Conservation (phyloP, 2,329 filamentous ascomycete species). For the Capronia americana region DNA sequence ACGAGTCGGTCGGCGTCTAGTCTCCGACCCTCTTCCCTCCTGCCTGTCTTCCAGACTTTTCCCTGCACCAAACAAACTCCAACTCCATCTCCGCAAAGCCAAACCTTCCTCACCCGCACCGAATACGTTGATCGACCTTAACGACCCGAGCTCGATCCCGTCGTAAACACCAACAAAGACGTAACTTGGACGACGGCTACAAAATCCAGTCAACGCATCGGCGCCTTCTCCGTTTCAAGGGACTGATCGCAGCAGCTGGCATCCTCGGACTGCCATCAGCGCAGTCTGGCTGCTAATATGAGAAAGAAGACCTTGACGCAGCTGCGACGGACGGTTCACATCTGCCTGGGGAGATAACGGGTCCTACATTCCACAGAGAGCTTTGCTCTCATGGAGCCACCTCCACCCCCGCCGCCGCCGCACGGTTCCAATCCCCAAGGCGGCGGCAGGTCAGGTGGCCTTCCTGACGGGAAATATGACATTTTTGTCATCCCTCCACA, state of each 20-base stretch:
- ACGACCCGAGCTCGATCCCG: background rate
- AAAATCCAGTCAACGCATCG: constrained; percentile 20
- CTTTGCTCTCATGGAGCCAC: constrained; percentile 51
- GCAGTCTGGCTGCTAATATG: constrained; percentile 31
- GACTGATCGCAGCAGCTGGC: constrained; percentile 14
- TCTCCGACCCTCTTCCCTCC: background rate
- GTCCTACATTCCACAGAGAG: constrained; percentile 23
- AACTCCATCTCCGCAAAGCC: background rate
- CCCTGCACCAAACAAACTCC: constrained; percentile 11
- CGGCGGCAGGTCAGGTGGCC: constrained; percentile 61
- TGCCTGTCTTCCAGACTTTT: constrained; percentile 11
- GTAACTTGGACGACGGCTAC: background rate
- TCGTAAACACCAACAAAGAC: background rate
- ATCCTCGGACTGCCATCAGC: constrained; percentile 10
- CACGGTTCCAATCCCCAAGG: constrained; percentile 80
- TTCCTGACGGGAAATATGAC: constrained; percentile 91
- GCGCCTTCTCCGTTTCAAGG: constrained; percentile 13
- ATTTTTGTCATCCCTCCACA: constrained; percentile 96
- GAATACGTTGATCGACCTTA: background rate
- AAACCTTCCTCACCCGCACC: constrained; percentile 4
- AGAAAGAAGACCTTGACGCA: constrained; percentile 33
- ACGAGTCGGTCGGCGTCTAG: constrained; percentile 10
- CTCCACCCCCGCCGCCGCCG: constrained; percentile 81
- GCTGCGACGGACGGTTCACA: constrained; percentile 19
- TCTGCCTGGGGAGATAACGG: constrained; percentile 29